Percentiles rank a stretch among this genome's conserved stretches.
These are phyloP conservation scores for Gaillardinia entomophila DNA, from an alignment of 805 yeast species.

Conservation along the genomic window DNA sequence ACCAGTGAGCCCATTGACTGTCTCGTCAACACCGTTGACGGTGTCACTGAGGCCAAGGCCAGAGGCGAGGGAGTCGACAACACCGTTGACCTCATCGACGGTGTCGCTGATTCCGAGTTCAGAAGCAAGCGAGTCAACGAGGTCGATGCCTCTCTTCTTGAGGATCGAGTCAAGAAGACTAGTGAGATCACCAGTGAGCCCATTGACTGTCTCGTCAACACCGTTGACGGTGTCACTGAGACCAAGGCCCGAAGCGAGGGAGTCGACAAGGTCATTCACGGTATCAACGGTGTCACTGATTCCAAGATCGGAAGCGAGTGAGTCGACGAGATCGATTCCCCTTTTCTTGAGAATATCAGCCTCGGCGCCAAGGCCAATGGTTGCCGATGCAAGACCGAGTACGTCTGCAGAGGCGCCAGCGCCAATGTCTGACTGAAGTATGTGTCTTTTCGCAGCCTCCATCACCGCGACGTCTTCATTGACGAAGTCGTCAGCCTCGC, in stretches of 20 bases:
- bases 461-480: neutral
- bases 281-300: slow-evolving; percentile 1
- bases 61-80: too few species aligned
- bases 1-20: too few species aligned
- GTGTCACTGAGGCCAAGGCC: too few species aligned
- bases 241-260: slow-evolving; percentile 1
- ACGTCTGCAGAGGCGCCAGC: slow-evolving; percentile 9
- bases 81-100: too few species aligned
- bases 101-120: too few species aligned
- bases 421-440: slow-evolving; percentile 4
- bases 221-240: neutral
- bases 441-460: slow-evolving; percentile 3
- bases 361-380: slow-evolving; percentile 4
- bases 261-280: neutral
- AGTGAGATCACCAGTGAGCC: too few species aligned
- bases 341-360: slow-evolving; percentile 3
- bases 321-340: slow-evolving; percentile 4
- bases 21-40: neutral
- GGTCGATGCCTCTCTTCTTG: too few species aligned
- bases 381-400: slow-evolving; percentile 6
- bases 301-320: slow-evolving; percentile 1
- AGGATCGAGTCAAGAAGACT: too few species aligned
- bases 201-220: too few species aligned
- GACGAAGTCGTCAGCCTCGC: slow-evolving; percentile 5
- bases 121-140: too few species aligned